These are phyloP conservation scores for Pyrenophora seminiperda DNA, from an alignment of 2,329 filamentous ascomycete species.

Conservation along the genomic window DNA sequence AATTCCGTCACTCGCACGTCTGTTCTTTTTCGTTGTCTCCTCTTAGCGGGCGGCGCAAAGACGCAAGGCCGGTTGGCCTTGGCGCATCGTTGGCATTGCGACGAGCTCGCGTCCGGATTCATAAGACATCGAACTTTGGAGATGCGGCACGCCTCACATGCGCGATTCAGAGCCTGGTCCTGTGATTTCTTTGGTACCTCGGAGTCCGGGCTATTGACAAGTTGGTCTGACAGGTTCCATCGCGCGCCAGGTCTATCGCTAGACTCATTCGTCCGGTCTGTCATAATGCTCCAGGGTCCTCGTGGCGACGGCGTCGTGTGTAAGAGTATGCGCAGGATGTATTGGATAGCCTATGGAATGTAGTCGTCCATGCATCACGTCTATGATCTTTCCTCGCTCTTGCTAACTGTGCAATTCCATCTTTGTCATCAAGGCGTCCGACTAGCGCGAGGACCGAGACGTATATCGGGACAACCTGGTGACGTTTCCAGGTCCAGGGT, in stretches of 20 bases:
- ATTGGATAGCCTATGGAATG: background rate
- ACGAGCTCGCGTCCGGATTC: slow-evolving; percentile 31
- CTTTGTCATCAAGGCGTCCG: slow-evolving; percentile 10
- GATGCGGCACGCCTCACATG: slow-evolving; percentile 44
- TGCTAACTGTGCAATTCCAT: slow-evolving; percentile 17
- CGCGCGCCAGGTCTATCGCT: slow-evolving; percentile 11
- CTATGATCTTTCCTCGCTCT: slow-evolving; percentile 2
- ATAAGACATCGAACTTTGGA: slow-evolving; percentile 45
- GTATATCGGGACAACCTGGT: background rate
- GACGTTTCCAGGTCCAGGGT: background rate
- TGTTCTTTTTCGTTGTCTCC: slow-evolving; percentile 44
- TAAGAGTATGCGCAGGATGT: background rate
- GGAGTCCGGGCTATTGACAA: slow-evolving; percentile 19
- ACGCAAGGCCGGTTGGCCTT: slow-evolving; percentile 40
- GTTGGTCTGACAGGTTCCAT: slow-evolving; percentile 22
- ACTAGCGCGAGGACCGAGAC: slow-evolving; percentile 2
- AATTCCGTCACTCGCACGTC: slow-evolving; percentile 46
- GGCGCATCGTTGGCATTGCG: slow-evolving; percentile 44
- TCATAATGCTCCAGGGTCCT: slow-evolving; percentile 11
- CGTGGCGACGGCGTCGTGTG: background rate
- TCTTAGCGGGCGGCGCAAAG: slow-evolving; percentile 46
- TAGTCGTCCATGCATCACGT: slow-evolving; percentile 3
- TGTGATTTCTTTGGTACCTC: slow-evolving; percentile 27
- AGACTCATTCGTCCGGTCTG: slow-evolving; percentile 13
- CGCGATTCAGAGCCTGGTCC: slow-evolving; percentile 43